Evolutionary conservation across 768 basidiomycete genomes (phyloP), one percentile per base, ranked within the genome.

Genomic region (Suillus alpinus): DNA sequence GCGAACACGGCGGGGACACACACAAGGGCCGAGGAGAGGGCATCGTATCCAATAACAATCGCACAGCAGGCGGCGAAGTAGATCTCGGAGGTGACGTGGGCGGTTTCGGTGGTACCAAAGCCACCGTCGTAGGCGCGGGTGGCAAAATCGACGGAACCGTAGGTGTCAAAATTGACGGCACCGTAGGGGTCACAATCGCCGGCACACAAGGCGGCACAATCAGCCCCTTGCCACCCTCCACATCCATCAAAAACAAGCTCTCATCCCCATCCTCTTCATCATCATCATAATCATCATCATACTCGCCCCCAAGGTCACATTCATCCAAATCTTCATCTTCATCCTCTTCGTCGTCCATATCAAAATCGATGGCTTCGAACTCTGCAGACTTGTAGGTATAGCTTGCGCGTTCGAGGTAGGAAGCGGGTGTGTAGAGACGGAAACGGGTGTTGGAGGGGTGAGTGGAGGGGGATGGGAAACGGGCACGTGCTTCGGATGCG

Each of bases 301-400:
- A 64, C 1, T 10, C 49, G 2, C 63, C 70, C 0, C 16, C 60
- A 14, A 59, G 6, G 6, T 74, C 71, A 6, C 74, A 69, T 0
- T 73, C 73, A 18, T 74, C 71, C 9, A 74, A 69, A 9, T 72
- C 62, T 23, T 73, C 71, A 13, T 72, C 71, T 0, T 72, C 71
- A 43, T 61, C 60, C 6, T 39, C 34, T 0, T 72, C 71, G 40
- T 75, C 71, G 32, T 74, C 72, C 65, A 73, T 71, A 56, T 73
- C 71, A 1, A 71, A 57, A 32, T 73, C 72, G 0, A 64, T 41
- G 43, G 71, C 73, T 9, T 49, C 62, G 66, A 69, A 71, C 26
- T 71, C 69, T 0, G 64, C 23, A 18, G 65, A 62, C 0, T 65
- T 71, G 20, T 72, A 74, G 0, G 71, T 74, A 44, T 73, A 73